Conservation (phyloP, 306 rosid species). For the Inga laurina region DNA sequence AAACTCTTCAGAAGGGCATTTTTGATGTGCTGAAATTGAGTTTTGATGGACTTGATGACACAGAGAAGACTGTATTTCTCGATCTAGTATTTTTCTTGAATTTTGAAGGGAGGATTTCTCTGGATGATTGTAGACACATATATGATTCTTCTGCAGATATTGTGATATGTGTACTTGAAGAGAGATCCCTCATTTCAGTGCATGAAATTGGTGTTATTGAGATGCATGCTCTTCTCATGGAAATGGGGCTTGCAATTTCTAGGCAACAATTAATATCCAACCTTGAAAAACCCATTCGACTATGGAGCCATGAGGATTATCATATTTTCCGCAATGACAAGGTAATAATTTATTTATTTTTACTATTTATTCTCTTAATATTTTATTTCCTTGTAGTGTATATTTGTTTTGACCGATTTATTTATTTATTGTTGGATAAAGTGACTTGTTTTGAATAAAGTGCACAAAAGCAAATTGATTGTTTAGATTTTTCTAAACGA, state of each 20-base stretch:
- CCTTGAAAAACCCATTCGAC: not conserved
- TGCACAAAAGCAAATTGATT: too few species aligned
- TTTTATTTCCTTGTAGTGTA: not conserved
- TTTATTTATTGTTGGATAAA: too few species aligned
- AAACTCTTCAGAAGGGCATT: too few species aligned
- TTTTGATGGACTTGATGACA: too few species aligned
- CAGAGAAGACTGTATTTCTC: too few species aligned
- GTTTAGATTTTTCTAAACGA: too few species aligned
- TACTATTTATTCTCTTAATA: too few species aligned
- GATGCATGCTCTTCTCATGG: not conserved
- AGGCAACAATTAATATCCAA: not conserved
- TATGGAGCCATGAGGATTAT: not conserved
- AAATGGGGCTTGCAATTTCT: not conserved
- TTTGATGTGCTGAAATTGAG: too few species aligned
- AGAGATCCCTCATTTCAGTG: not conserved
- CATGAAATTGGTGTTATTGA: not conserved
- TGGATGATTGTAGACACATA: not conserved
- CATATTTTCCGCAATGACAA: not conserved
- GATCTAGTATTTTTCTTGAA: too few species aligned
- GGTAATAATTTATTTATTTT: not conserved
- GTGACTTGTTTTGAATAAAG: too few species aligned
- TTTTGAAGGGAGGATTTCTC: fast-evolving
- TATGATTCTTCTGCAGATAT: not conserved
- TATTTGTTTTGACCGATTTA: too few species aligned
- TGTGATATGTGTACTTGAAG: not conserved